phyloP scores from a whole-genome alignment of 192 early-diverging fungal species.

The Backusella macrospora region DNA sequence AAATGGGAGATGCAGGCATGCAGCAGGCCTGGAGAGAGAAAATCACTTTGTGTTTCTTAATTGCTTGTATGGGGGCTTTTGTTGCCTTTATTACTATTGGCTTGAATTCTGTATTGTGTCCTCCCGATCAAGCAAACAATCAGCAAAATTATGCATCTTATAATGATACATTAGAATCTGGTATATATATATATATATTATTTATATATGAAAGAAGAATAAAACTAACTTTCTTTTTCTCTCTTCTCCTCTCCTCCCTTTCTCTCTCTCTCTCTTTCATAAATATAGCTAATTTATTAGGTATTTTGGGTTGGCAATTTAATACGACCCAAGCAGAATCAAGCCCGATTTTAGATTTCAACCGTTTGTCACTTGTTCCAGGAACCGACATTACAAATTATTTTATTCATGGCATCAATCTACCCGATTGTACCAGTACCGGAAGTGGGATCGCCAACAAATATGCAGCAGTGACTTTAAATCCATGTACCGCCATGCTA shows the following conservation, averaged over 20 bases:
- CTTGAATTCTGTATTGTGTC: slow-evolving; percentile 64
- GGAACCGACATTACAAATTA: slow-evolving; percentile 64
- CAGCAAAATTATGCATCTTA: slow-evolving; percentile 56
- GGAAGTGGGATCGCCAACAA: slow-evolving; percentile 32
- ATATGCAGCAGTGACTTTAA: slow-evolving; percentile 44
- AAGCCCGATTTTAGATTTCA: slow-evolving; percentile 41
- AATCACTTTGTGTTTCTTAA: slow-evolving; percentile 78
- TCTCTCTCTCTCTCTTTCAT: slow-evolving; percentile 9
- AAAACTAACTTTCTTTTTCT: slow-evolving; percentile 14
- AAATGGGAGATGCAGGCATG: slow-evolving; percentile 60
- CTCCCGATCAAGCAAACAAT: slow-evolving; percentile 47
- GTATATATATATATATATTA: slow-evolving; percentile 24
- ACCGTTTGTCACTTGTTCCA: slow-evolving; percentile 33
- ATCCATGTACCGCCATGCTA: slow-evolving; percentile 44
- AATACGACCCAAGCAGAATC: slow-evolving; percentile 32
- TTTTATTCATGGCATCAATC: slow-evolving; percentile 40
- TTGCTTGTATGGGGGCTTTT: slow-evolving; percentile 72
- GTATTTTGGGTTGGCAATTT: slow-evolving; percentile 53
- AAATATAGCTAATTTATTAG: slow-evolving; percentile 34
- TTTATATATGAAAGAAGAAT: not conserved
- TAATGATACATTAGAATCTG: slow-evolving; percentile 33
- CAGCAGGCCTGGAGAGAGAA: slow-evolving; percentile 88
- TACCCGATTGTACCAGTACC: slow-evolving; percentile 33
- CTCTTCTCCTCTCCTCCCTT: slow-evolving; percentile 25
- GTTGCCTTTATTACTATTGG: slow-evolving; percentile 88